Evolutionary conservation across 352 stramenopile species (phyloP), one percentile per base, ranked within the genome.

Genomic region (Phytophthora europaea): DNA sequence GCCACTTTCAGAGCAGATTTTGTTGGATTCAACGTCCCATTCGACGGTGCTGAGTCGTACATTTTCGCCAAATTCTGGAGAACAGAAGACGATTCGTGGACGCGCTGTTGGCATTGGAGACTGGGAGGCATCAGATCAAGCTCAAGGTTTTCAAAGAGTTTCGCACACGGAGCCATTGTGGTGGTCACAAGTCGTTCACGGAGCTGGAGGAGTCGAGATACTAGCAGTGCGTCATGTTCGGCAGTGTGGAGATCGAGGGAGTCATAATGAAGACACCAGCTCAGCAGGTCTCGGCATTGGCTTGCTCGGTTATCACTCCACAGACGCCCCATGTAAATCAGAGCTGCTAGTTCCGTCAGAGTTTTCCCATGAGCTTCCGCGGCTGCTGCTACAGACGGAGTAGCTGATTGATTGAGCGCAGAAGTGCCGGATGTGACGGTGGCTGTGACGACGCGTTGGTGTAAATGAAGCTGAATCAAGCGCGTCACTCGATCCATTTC

Each of bases 271-370:
- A 87, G 68, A 20, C 80, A 87, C 71, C 60, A 85, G 16, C 22
- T 63, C 61, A 87, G 55, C 5, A 87, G 47, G 18, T 83, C 63
- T 68, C 61, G 61, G 4, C 78, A 87, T 70, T 87, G 78, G 22
- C 15, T 53, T 26, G 28, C 50, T 48, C 67, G 72, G 6, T 55
- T 34, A 23, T 73, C 34, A 26, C 56, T 56, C 63, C 64, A 74
- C 10, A 80, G 62, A 10, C 75, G 64, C 28, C 74, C 61, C 59
- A 72, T 79, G 67, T 88, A 88, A 54, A 84, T 31, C 13, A 84
- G 58, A 1, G 65, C 38, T 43, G 61, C 73, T 7, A 88, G 52
- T 6, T 88, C 67, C 0, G 64, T 72, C 23, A 82, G 51, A 1
- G 58, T 68, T 40, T 76, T 73, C 48, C 59, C 28, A 23, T 70